Percentiles rank a stretch among this genome's conserved stretches.
These are phyloP conservation scores for Tinospora cordifolia DNA, from an alignment of 164 flowering plant genomes.

Conservation along the genomic window DNA sequence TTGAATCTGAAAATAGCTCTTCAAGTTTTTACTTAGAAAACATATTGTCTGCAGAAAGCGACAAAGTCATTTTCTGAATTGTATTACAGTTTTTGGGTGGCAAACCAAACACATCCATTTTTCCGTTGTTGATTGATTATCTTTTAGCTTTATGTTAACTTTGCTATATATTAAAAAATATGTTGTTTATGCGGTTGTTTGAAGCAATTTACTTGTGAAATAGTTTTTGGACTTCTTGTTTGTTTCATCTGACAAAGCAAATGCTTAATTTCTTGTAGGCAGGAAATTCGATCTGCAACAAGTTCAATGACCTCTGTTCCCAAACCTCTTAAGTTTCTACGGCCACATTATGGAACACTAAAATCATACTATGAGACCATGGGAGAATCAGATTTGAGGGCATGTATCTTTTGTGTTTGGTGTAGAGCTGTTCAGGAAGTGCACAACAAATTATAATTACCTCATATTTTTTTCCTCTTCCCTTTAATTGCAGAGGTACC, in stretches of 20 bases:
- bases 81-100: no score
- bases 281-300: slow-evolving; percentile 88
- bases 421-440: not conserved
- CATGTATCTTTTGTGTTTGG: slow-evolving; percentile 12
- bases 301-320: slow-evolving; percentile 99
- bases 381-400: slow-evolving; percentile 75
- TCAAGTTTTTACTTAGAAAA: no score
- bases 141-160: no score
- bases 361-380: slow-evolving; percentile 72
- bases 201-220: not conserved
- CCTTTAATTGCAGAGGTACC: slow-evolving; percentile 53
- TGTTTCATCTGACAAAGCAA: slow-evolving; percentile 1
- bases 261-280: slow-evolving; percentile 35
- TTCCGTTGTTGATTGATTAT: not conserved
- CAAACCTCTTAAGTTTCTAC: slow-evolving; percentile 92
- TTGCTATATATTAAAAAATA: not conserved
- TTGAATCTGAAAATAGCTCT: no score
- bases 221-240: not conserved
- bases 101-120: no score
- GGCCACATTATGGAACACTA: slow-evolving; percentile 86
- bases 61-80: no score
- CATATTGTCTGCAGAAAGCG: no score
- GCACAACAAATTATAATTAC: not conserved
- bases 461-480: slow-evolving; percentile 2
- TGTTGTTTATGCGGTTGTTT: not conserved